A percentile compares a stretch with the other conserved stretches of the same genome.
phyloP scores from a whole-genome alignment of 192 early-diverging fungal genomes.

The Coemansia sp. region DNA sequence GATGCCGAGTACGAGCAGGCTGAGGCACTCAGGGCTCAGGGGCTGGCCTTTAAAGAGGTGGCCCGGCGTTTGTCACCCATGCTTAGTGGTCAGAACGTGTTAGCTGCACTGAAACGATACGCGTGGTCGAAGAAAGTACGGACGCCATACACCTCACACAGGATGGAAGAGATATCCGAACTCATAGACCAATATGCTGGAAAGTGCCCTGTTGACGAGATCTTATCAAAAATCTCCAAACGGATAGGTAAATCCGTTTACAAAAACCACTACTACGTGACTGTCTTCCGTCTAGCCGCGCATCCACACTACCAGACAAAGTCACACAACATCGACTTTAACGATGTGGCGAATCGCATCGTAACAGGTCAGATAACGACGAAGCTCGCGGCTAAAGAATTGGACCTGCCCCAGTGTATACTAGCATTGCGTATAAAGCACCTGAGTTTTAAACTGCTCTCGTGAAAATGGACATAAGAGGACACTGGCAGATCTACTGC shows the following conservation, averaged over 20 bases:
- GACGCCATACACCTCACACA: neutral
- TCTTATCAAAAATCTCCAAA: neutral
- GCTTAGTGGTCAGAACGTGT: no score
- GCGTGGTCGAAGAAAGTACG: no score
- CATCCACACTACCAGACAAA: neutral
- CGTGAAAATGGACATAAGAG: neutral
- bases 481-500: neutral
- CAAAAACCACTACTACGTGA: neutral
- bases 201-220: neutral
- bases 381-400: neutral
- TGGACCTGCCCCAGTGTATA: neutral
- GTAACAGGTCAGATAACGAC: neutral
- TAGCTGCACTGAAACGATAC: no score
- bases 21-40: no score
- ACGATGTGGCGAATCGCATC: neutral
- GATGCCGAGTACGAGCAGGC: no score
- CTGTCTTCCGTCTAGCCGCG: neutral
- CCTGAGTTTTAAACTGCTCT: neutral
- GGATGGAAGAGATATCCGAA: neutral
- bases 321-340: neutral
- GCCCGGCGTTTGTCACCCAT: no score
- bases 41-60: no score
- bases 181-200: neutral
- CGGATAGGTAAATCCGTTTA: neutral
- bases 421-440: neutral